Base-by-base conservation (phyloP, 1,139 yeast genomes). In the Sugiyamaella castrensis region DNA sequence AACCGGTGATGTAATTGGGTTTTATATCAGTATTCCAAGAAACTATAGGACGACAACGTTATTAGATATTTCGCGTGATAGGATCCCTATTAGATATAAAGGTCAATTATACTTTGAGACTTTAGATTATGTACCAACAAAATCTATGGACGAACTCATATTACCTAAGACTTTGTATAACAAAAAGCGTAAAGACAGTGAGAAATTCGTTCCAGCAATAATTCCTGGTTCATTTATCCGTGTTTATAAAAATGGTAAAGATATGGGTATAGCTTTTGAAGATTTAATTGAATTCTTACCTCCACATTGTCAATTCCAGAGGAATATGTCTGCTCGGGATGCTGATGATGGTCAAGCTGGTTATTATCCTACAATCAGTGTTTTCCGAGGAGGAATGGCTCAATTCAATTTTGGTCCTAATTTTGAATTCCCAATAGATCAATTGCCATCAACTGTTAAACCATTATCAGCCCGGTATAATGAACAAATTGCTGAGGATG, bases 361-460 rank as follows among this genome's bases (percentile, higher is more conserved):
- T 0, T 92, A 94, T 65, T 92, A 82, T 67, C 98, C 98, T 1
- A 87, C 91, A 70, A 73, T 88, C 31, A 86, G 96, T 48, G 87
- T 86, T 32, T 92, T 81, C 63, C 80, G 81, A 56, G 86, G 86
- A 9, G 98, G 98, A 0, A 71, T 78, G 11, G 96, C 87, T 7
- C 71, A 77, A 48, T 66, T 88, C 47, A 82, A 82, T 57, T 73
- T 87, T 11, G 89, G 91, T 0, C 89, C 91, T 0, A 70, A 77
- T n/a, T 80, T 86, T 57, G 71, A 71, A 50, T 71, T 53, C 50
- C 48, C 51, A 11, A 81, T 84, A 1, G 59, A 58, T 1, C 62
- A 56, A 1, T 47, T 59, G 5, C 54, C 47, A 15, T 58, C 57
- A 0, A 43, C 50, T 1, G 12, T 68, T 3, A 71, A 71, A 47